phyloP scores from a whole-genome alignment of 805 yeast species.

The Torulaspora indica region DNA sequence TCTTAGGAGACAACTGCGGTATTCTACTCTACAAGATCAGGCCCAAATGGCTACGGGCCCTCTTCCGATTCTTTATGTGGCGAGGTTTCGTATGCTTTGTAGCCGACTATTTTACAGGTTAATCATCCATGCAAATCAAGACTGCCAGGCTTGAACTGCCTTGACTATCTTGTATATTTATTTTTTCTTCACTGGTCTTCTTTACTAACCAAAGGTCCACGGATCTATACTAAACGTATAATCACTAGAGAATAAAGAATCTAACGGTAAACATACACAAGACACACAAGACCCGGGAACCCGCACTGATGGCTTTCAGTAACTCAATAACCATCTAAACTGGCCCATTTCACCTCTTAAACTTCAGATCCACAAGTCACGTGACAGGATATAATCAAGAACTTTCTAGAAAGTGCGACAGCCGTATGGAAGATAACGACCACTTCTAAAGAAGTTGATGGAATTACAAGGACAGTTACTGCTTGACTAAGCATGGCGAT shows the following conservation, averaged over 20 bases:
- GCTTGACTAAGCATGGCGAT: background rate
- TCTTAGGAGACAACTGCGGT: slow-evolving; percentile 64
- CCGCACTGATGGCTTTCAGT: background rate
- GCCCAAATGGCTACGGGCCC: slow-evolving; percentile 47
- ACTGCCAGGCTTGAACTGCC: no score
- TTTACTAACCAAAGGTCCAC: background rate
- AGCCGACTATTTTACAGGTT: slow-evolving; percentile 44
- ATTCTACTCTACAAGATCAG: slow-evolving; percentile 49
- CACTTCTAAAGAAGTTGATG: slow-evolving; percentile 2
- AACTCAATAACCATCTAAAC: background rate
- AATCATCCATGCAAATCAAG: no score
- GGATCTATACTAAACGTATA: background rate
- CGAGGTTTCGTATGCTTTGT: slow-evolving; percentile 57
- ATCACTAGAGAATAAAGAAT: no score
- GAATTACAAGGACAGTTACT: background rate
- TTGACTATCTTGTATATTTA: no score
- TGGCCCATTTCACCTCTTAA: no score
- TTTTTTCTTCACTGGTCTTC: no score
- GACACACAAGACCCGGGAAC: background rate
- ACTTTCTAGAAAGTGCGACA: slow-evolving; percentile 5
- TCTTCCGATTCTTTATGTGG: slow-evolving; percentile 51
- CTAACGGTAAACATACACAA: background rate
- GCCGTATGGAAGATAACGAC: slow-evolving; percentile 7
- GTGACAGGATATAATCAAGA: slow-evolving; percentile 4
- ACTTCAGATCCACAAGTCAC: background rate